These are phyloP conservation scores for Lodderomyces theae DNA, from an alignment of 1,139 yeast species.

Conservation along the genomic window DNA sequence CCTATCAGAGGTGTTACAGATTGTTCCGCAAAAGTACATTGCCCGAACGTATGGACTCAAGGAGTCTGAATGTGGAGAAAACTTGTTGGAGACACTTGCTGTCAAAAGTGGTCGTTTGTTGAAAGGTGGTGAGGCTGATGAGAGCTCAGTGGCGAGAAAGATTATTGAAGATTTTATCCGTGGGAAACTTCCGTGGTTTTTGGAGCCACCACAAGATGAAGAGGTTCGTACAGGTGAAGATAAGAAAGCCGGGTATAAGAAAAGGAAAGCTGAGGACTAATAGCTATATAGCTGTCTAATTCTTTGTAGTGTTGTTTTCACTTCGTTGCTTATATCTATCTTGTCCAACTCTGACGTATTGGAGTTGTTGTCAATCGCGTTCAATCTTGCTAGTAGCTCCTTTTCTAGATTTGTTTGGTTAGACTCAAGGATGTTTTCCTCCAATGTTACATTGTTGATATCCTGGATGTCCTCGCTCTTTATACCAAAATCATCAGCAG, in stretches of 20 bases:
- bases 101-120: constrained; percentile 88
- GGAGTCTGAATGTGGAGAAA: constrained; percentile 40
- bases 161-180: constrained; percentile 92
- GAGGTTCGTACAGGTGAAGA: constrained; percentile 48
- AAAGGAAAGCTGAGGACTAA: constrained; percentile 42
- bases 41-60: constrained; percentile 93
- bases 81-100: constrained; percentile 56
- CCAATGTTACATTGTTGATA: constrained; percentile 35
- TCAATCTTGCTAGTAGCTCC: constrained; percentile 19
- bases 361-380: constrained; percentile 6
- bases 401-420: constrained; percentile 20
- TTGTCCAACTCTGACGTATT: constrained; percentile 31
- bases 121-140: constrained; percentile 98
- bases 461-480: constrained; percentile 58
- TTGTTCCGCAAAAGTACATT: constrained; percentile 86
- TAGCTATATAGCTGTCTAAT: background rate
- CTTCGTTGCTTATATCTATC: constrained; percentile 17
- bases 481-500: constrained; percentile 53
- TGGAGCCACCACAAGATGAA: constrained; percentile 81
- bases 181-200: constrained; percentile 98
- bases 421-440: constrained; percentile 25
- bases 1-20: constrained; percentile 79
- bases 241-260: constrained; percentile 51
- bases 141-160: constrained; percentile 86
- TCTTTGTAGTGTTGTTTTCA: background rate